Base-by-base conservation (phyloP, 768 basidiomycete genomes). In the Collybia sordida region DNA sequence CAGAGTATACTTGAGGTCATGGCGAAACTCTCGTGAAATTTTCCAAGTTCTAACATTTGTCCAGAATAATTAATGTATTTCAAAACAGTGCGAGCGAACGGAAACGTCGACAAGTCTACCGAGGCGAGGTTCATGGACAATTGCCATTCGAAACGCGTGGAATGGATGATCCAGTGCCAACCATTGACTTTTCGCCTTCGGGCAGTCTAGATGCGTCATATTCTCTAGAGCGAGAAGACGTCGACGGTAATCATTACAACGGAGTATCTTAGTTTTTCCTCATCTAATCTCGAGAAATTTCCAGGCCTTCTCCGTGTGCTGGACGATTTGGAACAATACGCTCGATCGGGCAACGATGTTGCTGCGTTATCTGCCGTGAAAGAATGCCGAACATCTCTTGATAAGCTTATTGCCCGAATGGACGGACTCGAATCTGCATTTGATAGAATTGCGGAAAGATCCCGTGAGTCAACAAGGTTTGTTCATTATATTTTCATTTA, bases 81-180 rank as follows among this genome's bases (percentile, higher is more conserved):
- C 42, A 39, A 6, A 31, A 3, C 51, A 92, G 89, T 6, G 75
- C 84, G 0, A 82, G 74, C 44, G 97, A 99, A 66, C 78, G 80
- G 53, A 90, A 89, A 58, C 82, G 93, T 17, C 82, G 97, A 2
- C 83, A 88, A 56, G 78, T 88, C n/a, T 94, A 96, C 62, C 79
- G 90, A 18, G 78, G 86, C 3, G 93, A 96, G 59, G 79, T 90
- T 11, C 81, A 90, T 52, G 89, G 89, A 0, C 86, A 91, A 57
- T 74, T 98, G 4, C 97, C 97, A 0, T 98, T 94, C 63, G 87
- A 90, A 31, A 79, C 86, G 3, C 74, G 77, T 43, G 89, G 88
- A 3, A 82, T 97, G 81, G 88, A 91, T 28, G 90, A 88, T 54
- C 73, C 85, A 1, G 86, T 89, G 3, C 90, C 90, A 0, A 76